phyloP scores from a whole-genome alignment of 2,329 filamentous ascomycete species.

The Fonsecaea erecta region DNA sequence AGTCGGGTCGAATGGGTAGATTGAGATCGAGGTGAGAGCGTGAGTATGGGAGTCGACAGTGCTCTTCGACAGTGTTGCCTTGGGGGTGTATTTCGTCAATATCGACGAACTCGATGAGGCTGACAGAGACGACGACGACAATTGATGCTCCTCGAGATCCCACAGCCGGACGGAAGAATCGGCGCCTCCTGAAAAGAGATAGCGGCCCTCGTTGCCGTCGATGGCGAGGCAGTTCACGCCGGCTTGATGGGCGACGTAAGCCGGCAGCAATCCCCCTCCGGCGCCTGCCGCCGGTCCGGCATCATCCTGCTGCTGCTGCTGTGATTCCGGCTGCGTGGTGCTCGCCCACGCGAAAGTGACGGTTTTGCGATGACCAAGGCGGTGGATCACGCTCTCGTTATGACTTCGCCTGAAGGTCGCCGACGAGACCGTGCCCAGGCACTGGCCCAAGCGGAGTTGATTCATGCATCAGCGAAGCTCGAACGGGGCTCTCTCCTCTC shows the following conservation, averaged over 20 bases:
- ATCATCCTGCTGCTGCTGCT: constrained; percentile 31
- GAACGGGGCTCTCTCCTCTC: neutral
- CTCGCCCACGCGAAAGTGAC: constrained; percentile 51
- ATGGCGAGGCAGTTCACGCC: constrained; percentile 80
- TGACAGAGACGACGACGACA: constrained; percentile 42
- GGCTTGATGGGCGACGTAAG: constrained; percentile 67
- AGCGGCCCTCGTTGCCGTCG: constrained; percentile 79
- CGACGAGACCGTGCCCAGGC: constrained; percentile 67
- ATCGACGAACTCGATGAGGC: constrained; percentile 60
- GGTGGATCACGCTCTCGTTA: constrained; percentile 68
- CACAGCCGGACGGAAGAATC: constrained; percentile 84
- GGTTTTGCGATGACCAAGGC: constrained; percentile 72
- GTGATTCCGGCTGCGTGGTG: constrained; percentile 37
- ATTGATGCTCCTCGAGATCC: constrained; percentile 73
- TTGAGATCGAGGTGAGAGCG: constrained; percentile 53
- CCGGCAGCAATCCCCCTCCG: constrained; percentile 47
- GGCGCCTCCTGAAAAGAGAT: constrained; percentile 81
- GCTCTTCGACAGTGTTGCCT: constrained; percentile 25
- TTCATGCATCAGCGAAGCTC: constrained; percentile 33
- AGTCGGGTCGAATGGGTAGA: constrained; percentile 55
- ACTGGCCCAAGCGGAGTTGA: constrained; percentile 32
- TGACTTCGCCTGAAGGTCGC: constrained; percentile 66
- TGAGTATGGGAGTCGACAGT: constrained; percentile 48
- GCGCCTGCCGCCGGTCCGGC: constrained; percentile 26
- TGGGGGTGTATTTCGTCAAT: constrained; percentile 19